phyloP scores from a whole-genome alignment of 2,329 filamentous ascomycete species.

The Hypoxylon sp. region DNA sequence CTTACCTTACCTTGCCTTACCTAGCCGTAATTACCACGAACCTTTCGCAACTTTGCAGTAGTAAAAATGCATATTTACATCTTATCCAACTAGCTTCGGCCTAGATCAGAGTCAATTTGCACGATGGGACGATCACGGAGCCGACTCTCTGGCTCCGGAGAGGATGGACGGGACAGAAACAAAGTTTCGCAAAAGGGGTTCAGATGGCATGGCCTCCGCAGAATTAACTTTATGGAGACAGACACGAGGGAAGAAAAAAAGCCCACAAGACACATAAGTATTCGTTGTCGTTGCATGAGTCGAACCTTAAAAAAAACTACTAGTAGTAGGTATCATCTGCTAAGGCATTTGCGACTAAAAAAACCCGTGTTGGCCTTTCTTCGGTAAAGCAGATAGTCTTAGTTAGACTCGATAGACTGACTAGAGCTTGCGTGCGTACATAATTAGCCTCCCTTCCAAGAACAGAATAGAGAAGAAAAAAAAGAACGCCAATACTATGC shows the following conservation, averaged over 20 bases:
- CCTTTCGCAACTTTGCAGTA: constrained; percentile 4
- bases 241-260: no score
- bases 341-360: no score
- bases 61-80: no score
- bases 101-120: constrained; percentile 14
- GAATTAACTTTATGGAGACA: constrained; percentile 20
- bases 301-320: no score
- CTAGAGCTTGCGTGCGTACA: no score
- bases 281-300: constrained; percentile 1
- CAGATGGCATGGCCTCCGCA: constrained; percentile 17
- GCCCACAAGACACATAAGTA: no score
- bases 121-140: not conserved
- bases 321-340: no score
- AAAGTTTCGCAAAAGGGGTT: not conserved
- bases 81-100: no score
- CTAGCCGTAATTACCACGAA: no score
- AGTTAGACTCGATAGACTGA: not conserved
- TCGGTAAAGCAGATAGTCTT: constrained; percentile 1
- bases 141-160: not conserved
- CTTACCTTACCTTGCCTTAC: not conserved
- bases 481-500: constrained; percentile 28
- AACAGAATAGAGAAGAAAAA: no score
- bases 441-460: constrained; percentile 14
- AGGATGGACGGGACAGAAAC: not conserved
- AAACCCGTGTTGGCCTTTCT: constrained; percentile 14